Evolutionary conservation across 2,329 filamentous ascomycete genomes (phyloP).

Genomic region (Ophiostoma tasmaniense): DNA sequence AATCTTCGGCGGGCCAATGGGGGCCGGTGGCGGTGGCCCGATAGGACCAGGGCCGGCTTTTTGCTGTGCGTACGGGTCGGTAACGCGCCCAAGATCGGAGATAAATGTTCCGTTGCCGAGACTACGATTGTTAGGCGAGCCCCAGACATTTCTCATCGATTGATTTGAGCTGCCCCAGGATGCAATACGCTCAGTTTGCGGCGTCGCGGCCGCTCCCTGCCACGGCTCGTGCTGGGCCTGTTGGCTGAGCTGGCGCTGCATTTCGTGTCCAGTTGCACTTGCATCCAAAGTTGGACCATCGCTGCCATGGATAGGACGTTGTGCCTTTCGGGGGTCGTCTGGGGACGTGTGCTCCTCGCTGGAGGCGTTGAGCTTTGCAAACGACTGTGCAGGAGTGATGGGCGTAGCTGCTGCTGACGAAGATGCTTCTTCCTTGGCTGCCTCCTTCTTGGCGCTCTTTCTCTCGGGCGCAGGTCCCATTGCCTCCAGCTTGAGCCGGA

Average conservation of each 20-base stretch:
- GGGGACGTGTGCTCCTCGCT: not conserved
- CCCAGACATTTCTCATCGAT: slow-evolving; percentile 59
- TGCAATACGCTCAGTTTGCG: slow-evolving; percentile 40
- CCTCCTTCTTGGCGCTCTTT: slow-evolving; percentile 48
- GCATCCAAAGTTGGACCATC: not conserved
- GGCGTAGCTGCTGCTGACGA: not conserved
- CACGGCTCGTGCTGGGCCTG: slow-evolving; percentile 25
- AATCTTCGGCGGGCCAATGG: slow-evolving; percentile 9
- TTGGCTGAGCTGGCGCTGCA: slow-evolving; percentile 18
- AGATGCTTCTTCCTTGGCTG: slow-evolving; percentile 29
- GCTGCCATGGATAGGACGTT: not conserved
- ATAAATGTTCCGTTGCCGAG: slow-evolving; percentile 74
- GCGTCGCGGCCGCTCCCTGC: slow-evolving; percentile 29
- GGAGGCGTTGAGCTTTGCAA: not conserved
- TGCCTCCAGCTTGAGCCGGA: slow-evolving; percentile 63
- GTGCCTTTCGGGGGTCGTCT: not conserved
- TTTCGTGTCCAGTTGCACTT: not conserved
- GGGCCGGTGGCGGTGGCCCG: slow-evolving; percentile 22
- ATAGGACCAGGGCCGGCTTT: slow-evolving; percentile 23
- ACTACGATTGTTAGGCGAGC: slow-evolving; percentile 59
- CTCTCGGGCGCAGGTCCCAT: slow-evolving; percentile 57
- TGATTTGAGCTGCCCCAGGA: slow-evolving; percentile 42
- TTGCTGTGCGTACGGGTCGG: slow-evolving; percentile 26
- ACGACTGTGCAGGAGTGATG: not conserved
- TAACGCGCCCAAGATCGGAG: slow-evolving; percentile 47